Conservation (phyloP, 2,329 filamentous ascomycete species). For the Monosporascus sp. region DNA sequence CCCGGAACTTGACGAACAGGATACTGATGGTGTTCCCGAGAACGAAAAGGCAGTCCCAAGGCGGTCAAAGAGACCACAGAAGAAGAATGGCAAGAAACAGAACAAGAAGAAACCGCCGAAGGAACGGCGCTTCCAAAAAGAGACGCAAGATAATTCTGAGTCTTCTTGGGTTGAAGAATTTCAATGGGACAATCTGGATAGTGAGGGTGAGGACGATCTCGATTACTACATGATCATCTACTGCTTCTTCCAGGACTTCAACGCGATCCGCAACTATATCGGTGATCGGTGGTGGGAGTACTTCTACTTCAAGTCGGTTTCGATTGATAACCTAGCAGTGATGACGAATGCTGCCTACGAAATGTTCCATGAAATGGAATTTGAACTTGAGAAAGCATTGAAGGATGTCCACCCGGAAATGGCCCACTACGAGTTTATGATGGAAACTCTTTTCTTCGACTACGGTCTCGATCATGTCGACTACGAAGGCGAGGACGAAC, state of each 20-base stretch:
- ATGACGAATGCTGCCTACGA: conserved; percentile 29
- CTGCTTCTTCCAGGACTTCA: conserved; percentile 31
- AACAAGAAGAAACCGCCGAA: conserved; percentile 8
- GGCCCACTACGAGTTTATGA: conserved; percentile 19
- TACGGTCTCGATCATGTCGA: conserved; percentile 24
- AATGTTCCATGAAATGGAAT: conserved; percentile 25
- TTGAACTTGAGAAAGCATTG: conserved; percentile 17
- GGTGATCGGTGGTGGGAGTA: conserved; percentile 29
- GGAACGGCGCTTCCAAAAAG: conserved; percentile 1
- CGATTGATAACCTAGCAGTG: conserved; percentile 20
- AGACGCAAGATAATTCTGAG: background rate
- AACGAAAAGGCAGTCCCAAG: conserved; percentile 2
- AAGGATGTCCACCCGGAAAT: conserved; percentile 6
- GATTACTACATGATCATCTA: conserved; percentile 30
- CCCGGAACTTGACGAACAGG: conserved; percentile 6
- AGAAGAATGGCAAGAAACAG: conserved; percentile 2
- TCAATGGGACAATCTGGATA: conserved; percentile 10
- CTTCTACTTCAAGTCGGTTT: conserved; percentile 19
- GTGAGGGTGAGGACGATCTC: conserved; percentile 19
- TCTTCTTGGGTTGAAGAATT: conserved; percentile 19
- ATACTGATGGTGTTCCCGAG: conserved; percentile 6
- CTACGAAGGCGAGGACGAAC: conserved; percentile 15
- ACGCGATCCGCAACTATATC: conserved; percentile 23
- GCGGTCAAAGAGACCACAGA: conserved; percentile 3
- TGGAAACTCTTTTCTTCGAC: conserved; percentile 21